A percentile compares a stretch with the other conserved stretches of the same genome.
phyloP scores from a whole-genome alignment of 2,329 filamentous ascomycete species.

The Mycogone perniciosa region DNA sequence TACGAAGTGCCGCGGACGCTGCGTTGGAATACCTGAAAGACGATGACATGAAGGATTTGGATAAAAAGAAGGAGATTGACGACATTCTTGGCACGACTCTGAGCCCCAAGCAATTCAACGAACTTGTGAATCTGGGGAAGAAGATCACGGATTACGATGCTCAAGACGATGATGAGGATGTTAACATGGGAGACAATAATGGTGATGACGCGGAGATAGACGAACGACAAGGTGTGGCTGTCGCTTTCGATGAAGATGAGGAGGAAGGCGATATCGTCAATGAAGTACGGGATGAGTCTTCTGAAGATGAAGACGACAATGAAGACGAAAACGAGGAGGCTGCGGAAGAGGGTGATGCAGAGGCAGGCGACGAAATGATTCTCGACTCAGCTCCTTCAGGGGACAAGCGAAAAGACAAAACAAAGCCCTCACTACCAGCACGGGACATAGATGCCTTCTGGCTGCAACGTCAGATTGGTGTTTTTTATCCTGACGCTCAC shows the following conservation, averaged over 20 bases:
- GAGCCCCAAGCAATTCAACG: constrained; percentile 89
- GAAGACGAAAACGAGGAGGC: constrained; percentile 55
- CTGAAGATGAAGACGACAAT: constrained; percentile 68
- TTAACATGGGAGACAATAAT: constrained; percentile 60
- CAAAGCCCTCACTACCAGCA: constrained; percentile 63
- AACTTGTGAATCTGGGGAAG: constrained; percentile 91
- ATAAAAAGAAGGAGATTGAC: constrained; percentile 97
- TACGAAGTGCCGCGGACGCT: constrained; percentile 88
- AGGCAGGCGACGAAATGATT: constrained; percentile 75
- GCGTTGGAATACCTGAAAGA: constrained; percentile 90
- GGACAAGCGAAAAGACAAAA: constrained; percentile 41
- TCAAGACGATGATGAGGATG: constrained; percentile 89
- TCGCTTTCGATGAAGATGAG: constrained; percentile 92
- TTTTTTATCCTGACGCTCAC: constrained; percentile 84
- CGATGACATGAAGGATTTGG: constrained; percentile 90
- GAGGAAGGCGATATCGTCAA: constrained; percentile 71
- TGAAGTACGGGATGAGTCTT: constrained; percentile 83
- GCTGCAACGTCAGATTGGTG: constrained; percentile 87
- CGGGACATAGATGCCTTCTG: constrained; percentile 96
- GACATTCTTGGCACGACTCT: constrained; percentile 81
- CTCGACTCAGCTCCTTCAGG: constrained; percentile 60
- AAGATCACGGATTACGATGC: constrained; percentile 98
- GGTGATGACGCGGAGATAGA: constrained; percentile 73
- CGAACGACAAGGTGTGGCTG: constrained; percentile 91
- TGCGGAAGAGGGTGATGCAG: constrained; percentile 47